These are phyloP conservation scores for Triticum timopheevii DNA, from an alignment of 176 grass and related monocot genomes.

Conservation along the genomic window DNA sequence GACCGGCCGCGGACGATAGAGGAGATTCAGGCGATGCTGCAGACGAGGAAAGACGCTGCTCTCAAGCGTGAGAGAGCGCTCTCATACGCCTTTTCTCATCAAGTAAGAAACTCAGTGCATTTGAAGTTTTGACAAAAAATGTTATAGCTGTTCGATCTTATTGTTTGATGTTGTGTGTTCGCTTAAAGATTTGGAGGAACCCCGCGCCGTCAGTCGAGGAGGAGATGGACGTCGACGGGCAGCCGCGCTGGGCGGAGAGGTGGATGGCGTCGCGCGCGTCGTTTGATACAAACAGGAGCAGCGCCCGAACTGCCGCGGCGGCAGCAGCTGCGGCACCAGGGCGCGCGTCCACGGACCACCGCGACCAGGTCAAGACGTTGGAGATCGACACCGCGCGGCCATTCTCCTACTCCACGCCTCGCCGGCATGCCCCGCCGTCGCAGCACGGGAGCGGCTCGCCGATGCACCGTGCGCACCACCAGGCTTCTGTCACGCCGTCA, in stretches of 20 bases:
- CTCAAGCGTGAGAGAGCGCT: conserved; percentile 89
- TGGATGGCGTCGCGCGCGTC: conserved; percentile 87
- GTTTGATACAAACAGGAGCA: conserved; percentile 74
- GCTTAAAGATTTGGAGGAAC: conserved; percentile 69
- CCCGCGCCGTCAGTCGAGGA: conserved; percentile 51
- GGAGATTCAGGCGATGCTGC: conserved; percentile 92
- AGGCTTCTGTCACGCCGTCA: conserved; percentile 67
- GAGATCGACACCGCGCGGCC: conserved; percentile 83
- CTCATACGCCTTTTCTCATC: conserved; percentile 86
- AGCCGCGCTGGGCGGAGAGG: conserved; percentile 74
- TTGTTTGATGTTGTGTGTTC: not conserved
- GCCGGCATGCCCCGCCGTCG: conserved; percentile 30
- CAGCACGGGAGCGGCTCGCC: conserved; percentile 34
- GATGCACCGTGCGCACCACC: conserved; percentile 52
- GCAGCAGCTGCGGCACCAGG: not conserved
- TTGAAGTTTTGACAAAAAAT: not conserved
- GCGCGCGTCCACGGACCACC: conserved; percentile 65
- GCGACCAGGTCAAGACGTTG: conserved; percentile 73
- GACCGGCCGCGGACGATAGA: conserved; percentile 77
- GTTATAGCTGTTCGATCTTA: not conserved
- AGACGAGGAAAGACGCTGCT: conserved; percentile 74
- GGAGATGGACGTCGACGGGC: conserved; percentile 53
- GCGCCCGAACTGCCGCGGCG: conserved; percentile 1
- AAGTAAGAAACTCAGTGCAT: conserved; percentile 34
- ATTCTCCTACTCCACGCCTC: conserved; percentile 67